phyloP scores from a whole-genome alignment of 179 eudicot genomes.

The Patellifolia procumbens region DNA sequence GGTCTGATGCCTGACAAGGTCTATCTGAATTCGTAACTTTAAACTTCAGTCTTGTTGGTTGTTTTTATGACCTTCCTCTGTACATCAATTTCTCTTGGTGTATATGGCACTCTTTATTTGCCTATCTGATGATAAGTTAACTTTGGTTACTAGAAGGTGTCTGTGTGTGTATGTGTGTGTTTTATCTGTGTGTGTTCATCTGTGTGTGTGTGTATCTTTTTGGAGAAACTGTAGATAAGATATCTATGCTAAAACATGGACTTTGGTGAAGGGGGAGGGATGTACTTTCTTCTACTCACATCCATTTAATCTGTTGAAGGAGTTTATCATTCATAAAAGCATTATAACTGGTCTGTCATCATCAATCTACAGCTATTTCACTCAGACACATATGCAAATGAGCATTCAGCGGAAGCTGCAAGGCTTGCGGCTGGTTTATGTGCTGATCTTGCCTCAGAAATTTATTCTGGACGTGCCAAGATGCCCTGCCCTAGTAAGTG shows the following conservation, averaged over 20 bases:
- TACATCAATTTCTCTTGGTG: neutral
- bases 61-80: neutral
- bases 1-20: neutral
- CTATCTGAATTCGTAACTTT: neutral
- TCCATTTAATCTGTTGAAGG: neutral
- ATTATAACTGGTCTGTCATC: conserved; percentile 6
- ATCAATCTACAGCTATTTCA: conserved; percentile 70
- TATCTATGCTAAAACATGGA: no score
- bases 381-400: conserved; percentile 96
- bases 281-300: neutral
- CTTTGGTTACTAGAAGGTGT: neutral
- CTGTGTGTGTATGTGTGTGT: no score
- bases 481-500: conserved; percentile 97
- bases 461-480: conserved; percentile 69
- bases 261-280: no score
- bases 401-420: conserved; percentile 93
- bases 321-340: neutral
- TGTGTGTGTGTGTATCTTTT: no score
- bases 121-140: neutral
- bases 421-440: conserved; percentile 99
- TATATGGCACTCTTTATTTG: neutral
- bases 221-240: no score
- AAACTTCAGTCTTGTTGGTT: neutral
- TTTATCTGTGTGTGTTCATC: no score
- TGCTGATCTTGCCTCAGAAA: conserved; percentile 87